These are phyloP conservation scores for Psilocybe cubensis DNA, from an alignment of 768 basidiomycete genomes.

Conservation along the genomic window DNA sequence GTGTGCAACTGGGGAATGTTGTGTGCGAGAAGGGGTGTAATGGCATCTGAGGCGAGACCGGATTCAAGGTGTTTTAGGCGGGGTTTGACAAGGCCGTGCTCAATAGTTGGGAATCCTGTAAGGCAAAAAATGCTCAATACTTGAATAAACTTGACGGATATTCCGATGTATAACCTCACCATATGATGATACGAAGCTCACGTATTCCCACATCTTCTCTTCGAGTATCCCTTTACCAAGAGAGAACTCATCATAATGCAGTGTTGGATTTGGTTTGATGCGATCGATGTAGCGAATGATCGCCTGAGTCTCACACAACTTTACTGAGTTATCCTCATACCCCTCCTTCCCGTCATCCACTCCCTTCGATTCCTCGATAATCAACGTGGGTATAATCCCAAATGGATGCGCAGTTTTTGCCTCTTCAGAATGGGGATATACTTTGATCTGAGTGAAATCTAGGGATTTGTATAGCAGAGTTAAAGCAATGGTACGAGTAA, in stretches of 20 bases:
- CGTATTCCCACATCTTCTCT: conserved; percentile 39
- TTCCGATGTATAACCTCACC: conserved; percentile 21
- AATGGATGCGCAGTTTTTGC: conserved; percentile 32
- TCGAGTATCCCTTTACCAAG: conserved; percentile 15
- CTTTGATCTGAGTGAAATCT: conserved; percentile 24
- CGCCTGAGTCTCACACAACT: conserved; percentile 35
- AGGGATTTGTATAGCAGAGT: conserved; percentile 33
- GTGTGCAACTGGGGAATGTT: conserved; percentile 22
- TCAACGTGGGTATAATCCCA: conserved; percentile 34
- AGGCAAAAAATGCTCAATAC: not conserved
- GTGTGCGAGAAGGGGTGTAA: conserved; percentile 22
- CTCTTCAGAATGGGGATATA: conserved; percentile 22
- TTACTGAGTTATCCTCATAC: conserved; percentile 20
- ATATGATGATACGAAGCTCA: conserved; percentile 31
- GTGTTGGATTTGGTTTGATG: conserved; percentile 28
- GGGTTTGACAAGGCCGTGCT: conserved; percentile 34
- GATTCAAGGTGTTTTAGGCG: conserved; percentile 30
- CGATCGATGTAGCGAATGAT: conserved; percentile 36
- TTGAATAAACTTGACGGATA: not conserved
- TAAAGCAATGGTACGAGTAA: conserved; percentile 35
- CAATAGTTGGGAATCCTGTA: conserved; percentile 33
- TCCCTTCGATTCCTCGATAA: conserved; percentile 21
- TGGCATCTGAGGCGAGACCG: conserved; percentile 24
- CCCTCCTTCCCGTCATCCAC: conserved; percentile 21
- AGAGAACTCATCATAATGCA: conserved; percentile 22